Conservation (phyloP, 306 rosid species). For the Hippophae gyantsensis region DNA sequence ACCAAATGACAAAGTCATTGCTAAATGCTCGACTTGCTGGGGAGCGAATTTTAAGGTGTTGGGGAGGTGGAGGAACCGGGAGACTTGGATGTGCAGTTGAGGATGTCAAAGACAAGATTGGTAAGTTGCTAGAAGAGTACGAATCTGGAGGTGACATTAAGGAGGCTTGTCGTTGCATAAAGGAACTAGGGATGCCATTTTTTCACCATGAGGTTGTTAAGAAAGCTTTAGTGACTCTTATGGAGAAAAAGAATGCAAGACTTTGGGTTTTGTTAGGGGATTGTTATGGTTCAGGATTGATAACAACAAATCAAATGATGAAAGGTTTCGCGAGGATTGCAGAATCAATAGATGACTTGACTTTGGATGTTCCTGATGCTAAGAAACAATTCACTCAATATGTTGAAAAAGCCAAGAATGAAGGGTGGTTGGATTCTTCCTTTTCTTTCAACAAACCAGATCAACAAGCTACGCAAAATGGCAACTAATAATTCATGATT, state of each 20-base stretch:
- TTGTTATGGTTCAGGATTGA: conserved; percentile 53
- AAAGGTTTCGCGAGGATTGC: conserved; percentile 55
- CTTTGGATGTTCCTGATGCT: conserved; percentile 72
- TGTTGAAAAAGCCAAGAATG: conserved; percentile 37
- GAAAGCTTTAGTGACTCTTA: conserved; percentile 37
- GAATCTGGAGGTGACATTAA: conserved; percentile 52
- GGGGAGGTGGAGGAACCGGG: conserved; percentile 73
- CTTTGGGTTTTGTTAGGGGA: conserved; percentile 53
- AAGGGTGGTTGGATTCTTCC: conserved; percentile 61
- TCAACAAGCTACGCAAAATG: conserved; percentile 26
- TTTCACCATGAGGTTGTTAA: conserved; percentile 70
- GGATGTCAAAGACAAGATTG: conserved; percentile 62
- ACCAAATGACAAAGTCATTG: conserved; percentile 51
- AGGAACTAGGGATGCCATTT: conserved; percentile 69
- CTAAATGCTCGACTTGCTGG: conserved; percentile 57
- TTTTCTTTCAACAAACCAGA: conserved; percentile 28
- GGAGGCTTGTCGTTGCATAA: conserved; percentile 56
- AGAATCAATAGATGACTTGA: conserved; percentile 63
- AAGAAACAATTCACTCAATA: conserved; percentile 36
- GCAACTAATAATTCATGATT: conserved; percentile 13
- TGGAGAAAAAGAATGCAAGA: conserved; percentile 58
- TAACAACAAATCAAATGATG: conserved; percentile 57
- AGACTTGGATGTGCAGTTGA: conserved; percentile 59
- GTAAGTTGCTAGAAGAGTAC: conserved; percentile 52
- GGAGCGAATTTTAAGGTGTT: conserved; percentile 57